Percentiles rank a stretch among this genome's conserved stretches.
Evolutionary conservation across 2,329 filamentous ascomycete genomes (phyloP).

Genomic region (Trichothecium sympodiale): DNA sequence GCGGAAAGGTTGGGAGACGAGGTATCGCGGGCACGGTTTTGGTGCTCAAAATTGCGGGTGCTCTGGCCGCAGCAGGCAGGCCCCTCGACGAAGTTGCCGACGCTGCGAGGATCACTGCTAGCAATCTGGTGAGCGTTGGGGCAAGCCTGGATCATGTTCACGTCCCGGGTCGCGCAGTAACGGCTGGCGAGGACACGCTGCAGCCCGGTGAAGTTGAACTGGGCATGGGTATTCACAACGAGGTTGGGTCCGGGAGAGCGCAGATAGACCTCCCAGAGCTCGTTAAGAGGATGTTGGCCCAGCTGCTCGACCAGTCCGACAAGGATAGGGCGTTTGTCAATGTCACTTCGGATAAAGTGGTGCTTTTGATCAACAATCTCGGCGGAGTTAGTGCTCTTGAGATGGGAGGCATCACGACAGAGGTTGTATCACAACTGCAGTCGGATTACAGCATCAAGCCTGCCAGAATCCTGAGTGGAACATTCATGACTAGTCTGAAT

Average conservation of each 20-base stretch:
- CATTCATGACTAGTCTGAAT: constrained; percentile 71
- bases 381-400: constrained; percentile 64
- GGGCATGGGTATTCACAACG: constrained; percentile 73
- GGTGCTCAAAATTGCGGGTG: constrained; percentile 83
- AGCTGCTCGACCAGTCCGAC: constrained; percentile 56
- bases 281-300: constrained; percentile 54
- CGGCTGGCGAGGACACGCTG: constrained; percentile 39
- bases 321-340: constrained; percentile 59
- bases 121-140: constrained; percentile 76
- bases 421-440: constrained; percentile 54
- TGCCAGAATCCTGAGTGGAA: constrained; percentile 54
- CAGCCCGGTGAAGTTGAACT: constrained; percentile 47
- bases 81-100: constrained; percentile 59
- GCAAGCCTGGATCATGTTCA: constrained; percentile 86
- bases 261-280: constrained; percentile 41
- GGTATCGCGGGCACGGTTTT: constrained; percentile 88
- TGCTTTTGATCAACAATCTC: constrained; percentile 65
- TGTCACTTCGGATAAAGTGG: constrained; percentile 51
- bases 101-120: constrained; percentile 59
- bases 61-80: constrained; percentile 61
- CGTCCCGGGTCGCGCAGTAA: constrained; percentile 60
- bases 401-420: constrained; percentile 58
- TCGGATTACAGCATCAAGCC: constrained; percentile 48
- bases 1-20: constrained; percentile 84
- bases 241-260: constrained; percentile 44